Percentiles rank a stretch among this genome's conserved stretches.
Conservation (phyloP, 2,329 filamentous ascomycete genomes). For the Kalmusia sp. region DNA sequence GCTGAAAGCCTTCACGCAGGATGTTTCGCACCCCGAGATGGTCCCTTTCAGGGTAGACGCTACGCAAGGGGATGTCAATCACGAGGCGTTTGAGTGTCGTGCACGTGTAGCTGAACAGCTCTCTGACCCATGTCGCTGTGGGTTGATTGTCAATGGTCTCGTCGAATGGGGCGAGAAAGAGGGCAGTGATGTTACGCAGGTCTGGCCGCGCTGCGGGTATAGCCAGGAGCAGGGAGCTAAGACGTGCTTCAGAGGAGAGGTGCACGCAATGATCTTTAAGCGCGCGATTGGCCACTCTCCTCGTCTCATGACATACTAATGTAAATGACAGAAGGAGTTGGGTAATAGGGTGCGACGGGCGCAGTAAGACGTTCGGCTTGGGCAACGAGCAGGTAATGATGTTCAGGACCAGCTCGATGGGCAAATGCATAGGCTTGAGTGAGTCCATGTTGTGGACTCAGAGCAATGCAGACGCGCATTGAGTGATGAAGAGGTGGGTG, state of each 20-base stretch:
- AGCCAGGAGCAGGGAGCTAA: slow-evolving; percentile 34
- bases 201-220: slow-evolving; percentile 18
- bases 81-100: slow-evolving; percentile 54
- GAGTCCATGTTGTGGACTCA: slow-evolving; percentile 13
- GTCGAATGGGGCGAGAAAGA: slow-evolving; percentile 44
- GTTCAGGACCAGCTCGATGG: slow-evolving; percentile 37
- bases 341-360: slow-evolving; percentile 50
- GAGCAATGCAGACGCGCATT: not conserved
- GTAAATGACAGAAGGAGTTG: slow-evolving; percentile 56
- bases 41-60: slow-evolving; percentile 53
- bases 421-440: slow-evolving; percentile 22
- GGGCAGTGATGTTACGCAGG: slow-evolving; percentile 44
- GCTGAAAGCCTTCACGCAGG: slow-evolving; percentile 55
- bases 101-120: slow-evolving; percentile 53
- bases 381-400: slow-evolving; percentile 32
- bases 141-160: slow-evolving; percentile 52
- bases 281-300: slow-evolving; percentile 50
- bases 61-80: slow-evolving; percentile 58
- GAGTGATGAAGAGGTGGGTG: slow-evolving; percentile 10
- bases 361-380: slow-evolving; percentile 33
- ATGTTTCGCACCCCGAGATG: slow-evolving; percentile 46
- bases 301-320: slow-evolving; percentile 53
- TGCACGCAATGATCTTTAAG: slow-evolving; percentile 57
- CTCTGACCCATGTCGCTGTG: slow-evolving; percentile 50
- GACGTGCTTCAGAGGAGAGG: slow-evolving; percentile 46